Base-by-base conservation (phyloP, 2,329 filamentous ascomycete genomes). In the Penicillium sp. region DNA sequence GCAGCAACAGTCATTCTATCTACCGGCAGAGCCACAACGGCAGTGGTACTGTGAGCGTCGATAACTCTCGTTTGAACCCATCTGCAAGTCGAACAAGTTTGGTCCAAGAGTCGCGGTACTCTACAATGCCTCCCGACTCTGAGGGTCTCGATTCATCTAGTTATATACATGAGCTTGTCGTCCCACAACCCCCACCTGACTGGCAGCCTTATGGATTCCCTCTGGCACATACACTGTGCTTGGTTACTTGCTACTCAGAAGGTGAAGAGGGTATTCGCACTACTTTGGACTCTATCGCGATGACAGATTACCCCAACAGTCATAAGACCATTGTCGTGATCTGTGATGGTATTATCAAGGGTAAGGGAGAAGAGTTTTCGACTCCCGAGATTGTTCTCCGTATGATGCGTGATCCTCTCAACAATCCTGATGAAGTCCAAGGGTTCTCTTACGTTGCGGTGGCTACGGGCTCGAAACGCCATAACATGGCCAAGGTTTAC, bases 401-500 rank as follows among this genome's bases (percentile, higher is more conserved):
- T 71, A 99, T 99, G 95, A 91, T 99, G 89, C 95, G 91, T 75
- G 95, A 99, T 70, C 90, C 92, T 72, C 89, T 92, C 2, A 85
- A 93, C 7, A 85, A 88, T 6, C 90, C 88, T 0, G 88, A 96
- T 30, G 90, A 97, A 62, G 95, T 98, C 2, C 85, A 92, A 71
- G 86, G 93, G 0, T 97, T 93, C 79, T 98, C 94, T 0, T 99
- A 99, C 69, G 95, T 99, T 56, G 96, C 95, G 13, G 94, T 99
- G 38, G 92, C 95, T 46, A 95, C 91, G 75, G 95, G 95, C 62
- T 91, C 93, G 53, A 99, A 99, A 83, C 89, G 95, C 71, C 96
- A 99, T 87, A 99, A 98, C 80, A 99, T 98, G 95, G 94, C 95
- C 70, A 97, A 98, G 84, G 88, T 98, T 61, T 97, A 98, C 79